These are phyloP conservation scores for Blastocystis sp. DNA, from an alignment of 352 stramenopile genomes.

Conservation along the genomic window DNA sequence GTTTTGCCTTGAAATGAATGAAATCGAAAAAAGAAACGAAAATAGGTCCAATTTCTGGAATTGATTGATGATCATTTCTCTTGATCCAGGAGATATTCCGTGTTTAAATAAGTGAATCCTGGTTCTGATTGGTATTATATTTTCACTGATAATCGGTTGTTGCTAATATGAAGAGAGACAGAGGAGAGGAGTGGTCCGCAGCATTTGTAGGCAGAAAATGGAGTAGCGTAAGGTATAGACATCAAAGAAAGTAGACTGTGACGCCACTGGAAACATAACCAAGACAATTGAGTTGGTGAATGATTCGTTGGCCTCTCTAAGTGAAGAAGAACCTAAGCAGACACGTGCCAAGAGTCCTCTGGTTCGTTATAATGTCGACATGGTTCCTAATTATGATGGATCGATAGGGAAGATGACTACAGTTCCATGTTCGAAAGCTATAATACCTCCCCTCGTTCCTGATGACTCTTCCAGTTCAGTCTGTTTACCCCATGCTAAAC, in stretches of 20 bases:
- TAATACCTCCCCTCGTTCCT: no score
- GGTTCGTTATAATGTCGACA: background rate
- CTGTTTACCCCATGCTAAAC: no score
- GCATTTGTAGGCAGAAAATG: background rate
- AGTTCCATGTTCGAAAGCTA: background rate
- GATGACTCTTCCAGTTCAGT: no score
- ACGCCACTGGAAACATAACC: background rate
- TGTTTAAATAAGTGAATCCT: no score
- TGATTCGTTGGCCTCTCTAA: background rate
- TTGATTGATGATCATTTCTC: no score
- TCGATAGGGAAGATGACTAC: background rate
- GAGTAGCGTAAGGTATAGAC: background rate
- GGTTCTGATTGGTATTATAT: no score
- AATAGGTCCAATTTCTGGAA: no score
- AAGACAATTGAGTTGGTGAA: background rate
- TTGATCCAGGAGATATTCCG: no score
- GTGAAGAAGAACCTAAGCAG: background rate
- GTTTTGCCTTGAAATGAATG: no score
- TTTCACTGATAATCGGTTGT: no score
- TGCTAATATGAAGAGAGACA: background rate
- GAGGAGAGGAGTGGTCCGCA: background rate
- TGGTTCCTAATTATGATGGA: constrained; percentile 16
- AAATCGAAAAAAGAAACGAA: no score
- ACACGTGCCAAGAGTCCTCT: constrained; percentile 4
- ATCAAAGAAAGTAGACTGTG: background rate